Conservation (phyloP, 345 rosid genomes). For the Melaleuca alternifolia region DNA sequence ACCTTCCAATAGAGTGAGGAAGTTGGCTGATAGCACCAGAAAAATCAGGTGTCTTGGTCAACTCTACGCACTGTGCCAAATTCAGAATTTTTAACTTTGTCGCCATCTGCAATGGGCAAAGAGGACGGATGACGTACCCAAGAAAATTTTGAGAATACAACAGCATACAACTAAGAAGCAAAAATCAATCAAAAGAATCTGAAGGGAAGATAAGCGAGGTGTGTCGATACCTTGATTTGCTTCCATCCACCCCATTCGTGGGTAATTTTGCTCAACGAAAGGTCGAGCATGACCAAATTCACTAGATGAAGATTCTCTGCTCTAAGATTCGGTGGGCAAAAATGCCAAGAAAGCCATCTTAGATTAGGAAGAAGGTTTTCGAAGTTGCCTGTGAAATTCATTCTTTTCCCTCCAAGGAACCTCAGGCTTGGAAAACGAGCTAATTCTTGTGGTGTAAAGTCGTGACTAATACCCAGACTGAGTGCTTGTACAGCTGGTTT, state of each 20-base stretch:
- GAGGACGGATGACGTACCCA: not conserved
- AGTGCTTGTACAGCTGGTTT: not conserved
- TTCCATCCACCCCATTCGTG: not conserved
- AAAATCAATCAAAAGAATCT: not conserved
- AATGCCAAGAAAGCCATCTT: not conserved
- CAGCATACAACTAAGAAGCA: too few species aligned
- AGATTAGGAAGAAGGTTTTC: rapidly evolving
- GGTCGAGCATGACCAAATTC: rapidly evolving
- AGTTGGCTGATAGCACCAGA: not conserved
- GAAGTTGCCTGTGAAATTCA: not conserved
- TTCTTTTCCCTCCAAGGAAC: not conserved
- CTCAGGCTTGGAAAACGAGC: not conserved
- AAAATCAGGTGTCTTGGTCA: not conserved
- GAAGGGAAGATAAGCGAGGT: not conserved
- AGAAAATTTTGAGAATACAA: not conserved
- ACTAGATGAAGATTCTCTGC: rapidly evolving
- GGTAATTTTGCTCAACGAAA: not conserved
- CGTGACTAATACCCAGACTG: not conserved
- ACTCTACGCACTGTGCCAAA: too few species aligned
- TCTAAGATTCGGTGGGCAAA: rapidly evolving
- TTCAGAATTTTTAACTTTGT: too few species aligned
- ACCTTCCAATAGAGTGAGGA: not conserved
- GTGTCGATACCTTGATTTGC: not conserved
- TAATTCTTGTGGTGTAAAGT: not conserved
- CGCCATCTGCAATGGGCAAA: not conserved